These are phyloP conservation scores for Candida khao-thaluensis DNA, from an alignment of 805 yeast genomes.

Conservation along the genomic window DNA sequence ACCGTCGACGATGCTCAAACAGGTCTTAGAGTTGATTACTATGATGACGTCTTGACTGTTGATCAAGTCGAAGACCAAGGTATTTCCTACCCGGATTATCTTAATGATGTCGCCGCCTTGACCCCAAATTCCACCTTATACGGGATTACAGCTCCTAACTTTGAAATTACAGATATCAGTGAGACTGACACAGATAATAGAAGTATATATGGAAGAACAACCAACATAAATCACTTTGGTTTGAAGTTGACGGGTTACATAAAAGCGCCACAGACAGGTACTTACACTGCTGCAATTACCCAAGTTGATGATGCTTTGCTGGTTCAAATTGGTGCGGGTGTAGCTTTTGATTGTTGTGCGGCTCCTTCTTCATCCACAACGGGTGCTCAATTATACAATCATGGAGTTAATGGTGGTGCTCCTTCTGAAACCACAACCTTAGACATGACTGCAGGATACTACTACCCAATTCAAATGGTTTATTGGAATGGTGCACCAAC, in stretches of 20 bases:
- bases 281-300: constrained; percentile 2
- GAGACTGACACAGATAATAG: background rate
- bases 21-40: constrained; percentile 6
- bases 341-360: constrained; percentile 9
- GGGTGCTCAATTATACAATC: too few relatives aligned
- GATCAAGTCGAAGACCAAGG: too few relatives aligned
- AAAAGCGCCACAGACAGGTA: constrained; percentile 6
- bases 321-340: constrained; percentile 4
- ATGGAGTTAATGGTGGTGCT: background rate
- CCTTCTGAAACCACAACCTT: background rate
- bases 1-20: background rate
- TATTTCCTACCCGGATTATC: background rate
- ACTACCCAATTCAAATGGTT: constrained; percentile 9
- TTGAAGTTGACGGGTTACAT: constrained; percentile 8
- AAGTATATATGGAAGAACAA: constrained; percentile 7
- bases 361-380: too few relatives aligned
- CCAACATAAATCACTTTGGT: constrained; percentile 1
- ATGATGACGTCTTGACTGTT: too few relatives aligned
- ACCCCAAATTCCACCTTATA: constrained; percentile 1
- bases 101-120: background rate
- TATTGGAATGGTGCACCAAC: constrained; percentile 1
- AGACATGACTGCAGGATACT: constrained; percentile 3
- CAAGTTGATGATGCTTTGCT: constrained; percentile 2
- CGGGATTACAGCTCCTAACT: constrained; percentile 1
- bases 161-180: background rate